These are phyloP conservation scores for Talaromyces sp. DNA, from an alignment of 2,329 filamentous ascomycete species.

Conservation along the genomic window DNA sequence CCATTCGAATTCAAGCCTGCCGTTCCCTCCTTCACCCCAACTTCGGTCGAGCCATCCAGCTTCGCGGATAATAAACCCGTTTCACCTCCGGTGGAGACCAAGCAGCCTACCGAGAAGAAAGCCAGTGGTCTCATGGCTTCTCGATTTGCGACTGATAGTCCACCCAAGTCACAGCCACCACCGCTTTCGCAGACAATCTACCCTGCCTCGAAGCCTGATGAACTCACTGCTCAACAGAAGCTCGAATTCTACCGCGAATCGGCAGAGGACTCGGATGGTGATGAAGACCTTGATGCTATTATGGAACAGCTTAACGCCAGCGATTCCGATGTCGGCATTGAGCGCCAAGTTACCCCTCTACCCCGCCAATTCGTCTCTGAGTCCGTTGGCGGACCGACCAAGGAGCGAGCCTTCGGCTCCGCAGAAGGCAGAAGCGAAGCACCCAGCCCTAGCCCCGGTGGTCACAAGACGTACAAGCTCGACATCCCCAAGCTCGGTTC, in stretches of 20 bases:
- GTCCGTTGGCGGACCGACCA: constrained; percentile 53
- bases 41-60: constrained; percentile 15
- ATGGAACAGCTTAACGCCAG: constrained; percentile 78
- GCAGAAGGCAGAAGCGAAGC: constrained; percentile 66
- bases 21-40: constrained; percentile 33
- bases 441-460: constrained; percentile 71
- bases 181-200: neutral
- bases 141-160: constrained; percentile 35
- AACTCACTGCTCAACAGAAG: constrained; percentile 11
- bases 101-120: constrained; percentile 15
- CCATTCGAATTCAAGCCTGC: constrained; percentile 62
- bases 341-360: constrained; percentile 54
- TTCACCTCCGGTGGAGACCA: neutral
- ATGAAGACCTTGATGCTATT: constrained; percentile 82
- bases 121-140: constrained; percentile 27
- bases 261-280: constrained; percentile 39
- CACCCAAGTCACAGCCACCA: constrained; percentile 24
- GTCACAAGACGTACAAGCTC: constrained; percentile 50
- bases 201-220: constrained; percentile 2
- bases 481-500: constrained; percentile 44
- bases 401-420: constrained; percentile 56
- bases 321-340: constrained; percentile 73
- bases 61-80: constrained; percentile 13
- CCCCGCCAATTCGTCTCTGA: constrained; percentile 29
- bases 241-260: constrained; percentile 24